Evolutionary conservation across 139 green algal species (phyloP), one percentile per base, ranked within the genome.

Genomic region (Picochlorum costavermella): DNA sequence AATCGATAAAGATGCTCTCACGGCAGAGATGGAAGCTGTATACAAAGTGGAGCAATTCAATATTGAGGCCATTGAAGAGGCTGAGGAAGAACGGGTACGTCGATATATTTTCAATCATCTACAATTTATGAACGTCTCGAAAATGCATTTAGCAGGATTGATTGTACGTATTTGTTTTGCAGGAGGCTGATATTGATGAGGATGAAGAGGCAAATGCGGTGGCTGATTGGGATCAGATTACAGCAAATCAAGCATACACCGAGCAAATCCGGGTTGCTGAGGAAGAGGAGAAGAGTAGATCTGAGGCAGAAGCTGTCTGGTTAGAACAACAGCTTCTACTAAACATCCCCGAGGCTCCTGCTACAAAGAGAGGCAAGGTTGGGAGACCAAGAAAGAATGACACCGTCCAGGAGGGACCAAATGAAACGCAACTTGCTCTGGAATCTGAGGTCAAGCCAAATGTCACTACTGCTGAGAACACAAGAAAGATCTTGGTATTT

Each of bases 141-240:
- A 48, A 56, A 37, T 61, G 12, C 4, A 53, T 61, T 20, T 10
- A 31, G 66, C 17, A 56, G 50, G 17, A 26, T 63, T 17, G 5
- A 53, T 29, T 51, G n/a, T 29, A 14, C 5, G 17, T 20, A 2
- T 14, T 16, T 53, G 16, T 53, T 25, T 53, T 53, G 12, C n/a
- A 53, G 46, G 80, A 84, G 63, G 78, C 67, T 17, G 77, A 83
- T 23, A 78, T 81, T 36, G 79, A 82, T 49, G 77, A 84, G 29
- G 74, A 83, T 17, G 66, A 63, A 29, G 73, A 83, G 64, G 64
- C 67, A n/a, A 71, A 71, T 40, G 31, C 68, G 20, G 70, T 83
- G 1, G 69, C 78, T 9, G 78, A 85, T 28, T 91, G 85, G 84
- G 83, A 94, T 79, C 63, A 68, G 40, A 71, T 71, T 17, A 74